A percentile compares a stretch with the other conserved stretches of the same genome.
phyloP scores from a whole-genome alignment of 768 basidiomycete species.

The Lentinula aciculospora region DNA sequence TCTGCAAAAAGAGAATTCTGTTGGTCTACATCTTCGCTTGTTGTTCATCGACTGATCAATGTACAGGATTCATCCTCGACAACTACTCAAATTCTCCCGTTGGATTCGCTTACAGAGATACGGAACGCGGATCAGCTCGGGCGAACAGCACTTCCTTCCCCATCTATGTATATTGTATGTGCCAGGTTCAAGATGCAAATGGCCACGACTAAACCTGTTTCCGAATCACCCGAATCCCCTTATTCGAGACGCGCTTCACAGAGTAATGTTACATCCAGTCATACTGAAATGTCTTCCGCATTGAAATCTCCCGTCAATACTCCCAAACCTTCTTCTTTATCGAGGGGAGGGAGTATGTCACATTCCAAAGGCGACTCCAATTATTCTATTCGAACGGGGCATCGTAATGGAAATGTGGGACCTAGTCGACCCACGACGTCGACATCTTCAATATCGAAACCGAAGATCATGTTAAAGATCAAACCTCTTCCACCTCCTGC shows the following conservation, averaged over 20 bases:
- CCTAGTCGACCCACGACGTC: background rate
- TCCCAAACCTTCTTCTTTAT: background rate
- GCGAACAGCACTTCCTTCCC: slow-evolving; percentile 13
- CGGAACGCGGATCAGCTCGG: slow-evolving; percentile 39
- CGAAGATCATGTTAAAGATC: slow-evolving; percentile 8
- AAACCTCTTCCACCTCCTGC: slow-evolving; percentile 4
- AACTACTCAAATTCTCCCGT: slow-evolving; percentile 30
- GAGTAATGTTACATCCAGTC: background rate
- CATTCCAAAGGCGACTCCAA: background rate
- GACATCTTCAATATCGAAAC: background rate
- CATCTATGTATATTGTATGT: slow-evolving; percentile 29
- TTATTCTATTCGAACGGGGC: background rate
- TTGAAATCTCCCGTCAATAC: background rate
- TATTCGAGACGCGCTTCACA: background rate
- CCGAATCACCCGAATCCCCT: background rate
- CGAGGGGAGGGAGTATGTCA: background rate
- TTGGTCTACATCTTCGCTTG: background rate
- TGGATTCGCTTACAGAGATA: slow-evolving; percentile 35
- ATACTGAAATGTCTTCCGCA: background rate
- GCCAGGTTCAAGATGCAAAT: slow-evolving; percentile 27
- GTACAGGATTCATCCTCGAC: slow-evolving; percentile 27
- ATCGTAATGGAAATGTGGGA: background rate
- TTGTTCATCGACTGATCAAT: background rate
- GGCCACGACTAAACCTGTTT: background rate
- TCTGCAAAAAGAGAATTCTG: slow-evolving; percentile 48